phyloP scores from a whole-genome alignment of 192 early-diverging fungal species.

The Umbelopsis isabellina region DNA sequence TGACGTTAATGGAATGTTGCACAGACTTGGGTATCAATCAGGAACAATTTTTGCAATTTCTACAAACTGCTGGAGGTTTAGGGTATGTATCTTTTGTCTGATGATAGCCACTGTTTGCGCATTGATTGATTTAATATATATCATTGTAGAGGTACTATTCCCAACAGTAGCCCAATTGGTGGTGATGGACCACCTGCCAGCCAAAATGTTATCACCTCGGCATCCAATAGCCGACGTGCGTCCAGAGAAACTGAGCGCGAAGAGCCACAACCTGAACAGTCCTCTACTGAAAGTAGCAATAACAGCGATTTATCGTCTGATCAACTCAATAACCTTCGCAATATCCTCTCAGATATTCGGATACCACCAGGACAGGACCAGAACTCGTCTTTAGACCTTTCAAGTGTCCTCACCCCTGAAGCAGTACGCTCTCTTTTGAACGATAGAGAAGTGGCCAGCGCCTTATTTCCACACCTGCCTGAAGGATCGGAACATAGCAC shows the following conservation, averaged over 20 bases:
- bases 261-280: neutral
- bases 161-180: neutral
- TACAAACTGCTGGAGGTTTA: constrained; percentile 35
- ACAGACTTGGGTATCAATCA: constrained; percentile 30
- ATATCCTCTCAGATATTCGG: constrained; percentile 48
- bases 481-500: constrained; percentile 45
- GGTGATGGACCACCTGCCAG: constrained; percentile 10
- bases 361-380: constrained; percentile 32
- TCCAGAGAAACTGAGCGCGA: neutral
- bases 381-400: constrained; percentile 28
- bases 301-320: constrained; percentile 28
- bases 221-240: neutral
- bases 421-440: constrained; percentile 45
- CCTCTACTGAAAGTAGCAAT: neutral
- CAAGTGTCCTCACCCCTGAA: constrained; percentile 43
- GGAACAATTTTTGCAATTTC: constrained; percentile 32
- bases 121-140: too few relatives aligned
- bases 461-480: constrained; percentile 53
- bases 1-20: neutral
- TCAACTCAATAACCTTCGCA: constrained; percentile 48
- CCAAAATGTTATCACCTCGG: constrained; percentile 6
- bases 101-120: too few relatives aligned
- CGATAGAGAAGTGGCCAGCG: constrained; percentile 40
- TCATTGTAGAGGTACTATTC: neutral
- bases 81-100: constrained; percentile 23